Percentiles rank a stretch among this genome's conserved stretches.
Conservation (phyloP, 179 eudicot genomes). For the Actinidia polygama region DNA sequence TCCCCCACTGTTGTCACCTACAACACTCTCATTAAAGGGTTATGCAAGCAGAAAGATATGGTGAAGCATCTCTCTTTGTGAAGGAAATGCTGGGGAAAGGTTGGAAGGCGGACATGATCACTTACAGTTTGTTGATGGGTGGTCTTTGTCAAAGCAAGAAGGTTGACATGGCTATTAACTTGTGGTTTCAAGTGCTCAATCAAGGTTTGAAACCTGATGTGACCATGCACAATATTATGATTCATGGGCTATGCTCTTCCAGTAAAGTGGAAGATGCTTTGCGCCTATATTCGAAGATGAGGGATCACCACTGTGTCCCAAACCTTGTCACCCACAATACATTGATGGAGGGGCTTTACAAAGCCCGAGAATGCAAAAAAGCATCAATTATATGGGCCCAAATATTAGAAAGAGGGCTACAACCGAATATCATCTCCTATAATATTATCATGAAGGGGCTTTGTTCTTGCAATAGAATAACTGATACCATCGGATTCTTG, state of each 20-base stretch:
- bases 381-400: slow-evolving; percentile 73
- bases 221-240: slow-evolving; percentile 79
- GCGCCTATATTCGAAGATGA: slow-evolving; percentile 61
- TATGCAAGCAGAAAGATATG: slow-evolving; percentile 66
- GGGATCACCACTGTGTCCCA: slow-evolving; percentile 46
- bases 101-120: slow-evolving; percentile 63
- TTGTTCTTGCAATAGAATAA: slow-evolving; percentile 62
- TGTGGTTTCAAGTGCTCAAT: slow-evolving; percentile 68
- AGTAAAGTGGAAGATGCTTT: slow-evolving; percentile 68
- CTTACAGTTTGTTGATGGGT: slow-evolving; percentile 72
- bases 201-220: slow-evolving; percentile 78
- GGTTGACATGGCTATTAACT: slow-evolving; percentile 58
- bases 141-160: slow-evolving; percentile 70
- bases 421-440: slow-evolving; percentile 83
- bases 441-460: slow-evolving; percentile 82
- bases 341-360: slow-evolving; percentile 87
- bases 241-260: slow-evolving; percentile 80
- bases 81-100: slow-evolving; percentile 80
- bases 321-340: slow-evolving; percentile 87
- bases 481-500: slow-evolving; percentile 56
- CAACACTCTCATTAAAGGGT: slow-evolving; percentile 72
- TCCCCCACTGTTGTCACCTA: slow-evolving; percentile 65
- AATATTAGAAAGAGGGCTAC: slow-evolving; percentile 54
- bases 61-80: slow-evolving; percentile 67
- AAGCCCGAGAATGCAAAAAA: slow-evolving; percentile 51